Evolutionary conservation across 2,329 filamentous ascomycete species (phyloP).

Genomic region (Calonectria leucothoes): DNA sequence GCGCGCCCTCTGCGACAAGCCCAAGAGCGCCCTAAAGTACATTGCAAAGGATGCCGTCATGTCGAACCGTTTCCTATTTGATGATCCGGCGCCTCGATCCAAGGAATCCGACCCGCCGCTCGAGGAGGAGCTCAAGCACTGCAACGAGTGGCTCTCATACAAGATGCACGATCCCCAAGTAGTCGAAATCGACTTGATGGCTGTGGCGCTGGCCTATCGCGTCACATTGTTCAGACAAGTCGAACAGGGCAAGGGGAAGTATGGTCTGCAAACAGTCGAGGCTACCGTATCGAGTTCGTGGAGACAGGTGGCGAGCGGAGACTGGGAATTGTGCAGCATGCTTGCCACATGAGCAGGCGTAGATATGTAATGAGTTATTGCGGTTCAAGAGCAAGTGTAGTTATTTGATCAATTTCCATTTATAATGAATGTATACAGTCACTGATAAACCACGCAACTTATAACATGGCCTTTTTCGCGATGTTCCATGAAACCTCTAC

Average conservation of each 20-base stretch:
- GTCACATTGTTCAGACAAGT: slow-evolving; percentile 41
- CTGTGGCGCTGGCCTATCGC: slow-evolving; percentile 40
- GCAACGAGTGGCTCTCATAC: slow-evolving; percentile 43
- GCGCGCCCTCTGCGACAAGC: slow-evolving; percentile 45
- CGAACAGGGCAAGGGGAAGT: slow-evolving; percentile 33
- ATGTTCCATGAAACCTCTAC: background rate
- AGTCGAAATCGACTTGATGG: slow-evolving; percentile 43
- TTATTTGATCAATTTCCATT: background rate
- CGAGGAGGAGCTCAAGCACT: slow-evolving; percentile 41
- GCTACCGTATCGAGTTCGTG: slow-evolving; percentile 43
- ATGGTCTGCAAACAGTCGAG: slow-evolving; percentile 37
- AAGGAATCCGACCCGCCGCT: slow-evolving; percentile 42
- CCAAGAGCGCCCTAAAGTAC: slow-evolving; percentile 42
- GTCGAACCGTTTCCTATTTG: slow-evolving; percentile 43
- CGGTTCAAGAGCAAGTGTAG: background rate
- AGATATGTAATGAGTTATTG: background rate
- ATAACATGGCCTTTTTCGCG: background rate
- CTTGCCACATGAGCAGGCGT: slow-evolving; percentile 32
- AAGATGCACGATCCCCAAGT: slow-evolving; percentile 44
- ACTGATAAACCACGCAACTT: background rate
- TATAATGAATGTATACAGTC: background rate
- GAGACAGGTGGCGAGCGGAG: slow-evolving; percentile 42
- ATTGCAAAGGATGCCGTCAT: slow-evolving; percentile 42
- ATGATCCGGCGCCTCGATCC: slow-evolving; percentile 36
- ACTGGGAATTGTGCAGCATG: slow-evolving; percentile 44